Base-by-base conservation (phyloP, 768 basidiomycete genomes). In the Gelatoporia subvermispora region DNA sequence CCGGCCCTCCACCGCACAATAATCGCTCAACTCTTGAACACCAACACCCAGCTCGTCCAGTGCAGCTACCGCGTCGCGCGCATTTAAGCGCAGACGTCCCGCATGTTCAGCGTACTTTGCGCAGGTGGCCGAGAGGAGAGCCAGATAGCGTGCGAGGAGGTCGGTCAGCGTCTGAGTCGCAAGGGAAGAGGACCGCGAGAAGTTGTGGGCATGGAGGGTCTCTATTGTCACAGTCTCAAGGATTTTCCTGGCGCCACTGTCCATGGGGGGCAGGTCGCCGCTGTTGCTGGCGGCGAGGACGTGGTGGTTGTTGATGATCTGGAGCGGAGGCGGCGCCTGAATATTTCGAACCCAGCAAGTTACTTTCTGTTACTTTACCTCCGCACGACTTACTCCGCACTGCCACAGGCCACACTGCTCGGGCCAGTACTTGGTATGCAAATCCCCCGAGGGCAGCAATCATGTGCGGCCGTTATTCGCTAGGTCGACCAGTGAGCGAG, bases 21-120 rank as follows among this genome's bases (percentile, higher is more conserved):
- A 89, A 49, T 85, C 84, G 21, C 60, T 67, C 46, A 93, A 68
- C 62, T 93, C 90, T 8, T 85, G 78, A 20, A 88, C 48, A 37
- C 72, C 76, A 1, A 88, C 74, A 16, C 90, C 90, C 15, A 91
- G 70, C 46, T 91, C 88, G n/a, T 79, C 79, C 23, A 93, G 69
- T 9, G 84, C 87, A 11, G 71, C 70, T 2, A 82, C 57, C 5
- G 81, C 79, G 65, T 93, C 90, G 46, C 72, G 68, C 0, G 75
- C 67, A 15, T 76, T 77, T 17, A 88, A 61, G 20, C 67, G 68
- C 2, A 74, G 72, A 41, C 90, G 68, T n/a, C 86, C 88, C 1
- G 87, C 76, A 58, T 88, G 85, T 49, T 85, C 77, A 1, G 88
- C 82, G 59, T 86, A 87, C 59, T 78, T 80, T 18, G 82, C 82